These are phyloP conservation scores for Arachis monticola DNA, from an alignment of 331 rosid genomes.

Conservation along the genomic window DNA sequence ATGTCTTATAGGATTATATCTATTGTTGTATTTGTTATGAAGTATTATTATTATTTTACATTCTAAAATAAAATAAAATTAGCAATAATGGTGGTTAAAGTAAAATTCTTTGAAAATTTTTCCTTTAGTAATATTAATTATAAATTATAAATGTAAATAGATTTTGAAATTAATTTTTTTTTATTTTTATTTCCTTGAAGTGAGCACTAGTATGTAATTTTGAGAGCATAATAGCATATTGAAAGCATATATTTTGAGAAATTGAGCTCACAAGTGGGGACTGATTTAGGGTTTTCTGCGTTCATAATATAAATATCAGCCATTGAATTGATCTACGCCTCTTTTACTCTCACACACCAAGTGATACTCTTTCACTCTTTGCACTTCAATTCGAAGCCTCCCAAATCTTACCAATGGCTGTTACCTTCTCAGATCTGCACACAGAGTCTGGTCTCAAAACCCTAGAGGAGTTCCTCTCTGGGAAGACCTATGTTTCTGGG, in stretches of 20 bases:
- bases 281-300: constrained; percentile 48
- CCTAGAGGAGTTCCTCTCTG: constrained; percentile 55
- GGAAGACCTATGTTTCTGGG: constrained; percentile 66
- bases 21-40: too few relatives aligned
- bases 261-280: constrained; percentile 35
- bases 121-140: too few relatives aligned
- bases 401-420: constrained; percentile 54
- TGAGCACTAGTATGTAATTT: too few relatives aligned
- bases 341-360: too few relatives aligned
- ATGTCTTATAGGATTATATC: too few relatives aligned
- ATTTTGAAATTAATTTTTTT: too few relatives aligned
- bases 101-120: too few relatives aligned
- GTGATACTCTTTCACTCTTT: not conserved
- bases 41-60: too few relatives aligned
- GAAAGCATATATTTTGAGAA: not conserved
- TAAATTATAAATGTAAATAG: too few relatives aligned
- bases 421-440: constrained; percentile 86
- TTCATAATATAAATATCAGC: constrained; percentile 37
- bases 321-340: not conserved
- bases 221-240: not conserved
- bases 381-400: not conserved
- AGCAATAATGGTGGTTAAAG: too few relatives aligned
- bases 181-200: too few relatives aligned
- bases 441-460: constrained; percentile 71
- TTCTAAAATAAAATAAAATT: too few relatives aligned